Base-by-base conservation (phyloP, 2,329 filamentous ascomycete species). In the Aspergillus versicolor region DNA sequence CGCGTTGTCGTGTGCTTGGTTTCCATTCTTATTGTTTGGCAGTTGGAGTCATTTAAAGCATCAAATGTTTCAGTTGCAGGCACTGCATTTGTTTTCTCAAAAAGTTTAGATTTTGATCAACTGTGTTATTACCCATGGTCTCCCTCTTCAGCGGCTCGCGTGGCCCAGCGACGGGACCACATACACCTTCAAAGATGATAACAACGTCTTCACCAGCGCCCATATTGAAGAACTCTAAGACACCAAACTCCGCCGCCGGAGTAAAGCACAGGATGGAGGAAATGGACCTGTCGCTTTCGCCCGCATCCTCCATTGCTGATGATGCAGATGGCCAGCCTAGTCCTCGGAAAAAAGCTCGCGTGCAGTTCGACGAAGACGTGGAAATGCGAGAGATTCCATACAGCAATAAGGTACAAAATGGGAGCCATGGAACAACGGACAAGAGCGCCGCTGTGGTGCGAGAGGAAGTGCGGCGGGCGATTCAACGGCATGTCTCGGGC, bases 381-480 rank as follows among this genome's bases (percentile, higher is more conserved):
- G 66, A 72, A 43, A 69, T 71, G 55, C 65, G 63, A 41, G 54
- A 65, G 60, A 49, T 58, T 21, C 49, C 58, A 9, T 55, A 54
- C 47, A 55, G 30, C 38, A 50, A 58, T 22, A 50, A 49, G 15
- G 27, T 40, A 34, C 43, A 50, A 45, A 68, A 78, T 52, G 75
- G 52, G 41, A 56, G 9, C 74, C 77, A 54, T 45, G 45, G 19
- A 21, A 55, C 58, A 11, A 74, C 72, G 56, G 80, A 82, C 61
- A 85, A 85, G 73, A 81, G 79, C 56, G 71, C 78, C 56, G 81
- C 83, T 46, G 75, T 87, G 47, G 79, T 87, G 52, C 81, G 81
- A 52, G 84, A 87, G 68, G 84, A 87, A 68, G 83, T 88, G 21
- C 79, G 82, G 61, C 76, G 82, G 59, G 84, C 82, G 56, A 77